Evolutionary conservation across 306 rosid species (phyloP), one percentile per base, ranked within the genome.

Genomic region (Acacia crassicarpa): DNA sequence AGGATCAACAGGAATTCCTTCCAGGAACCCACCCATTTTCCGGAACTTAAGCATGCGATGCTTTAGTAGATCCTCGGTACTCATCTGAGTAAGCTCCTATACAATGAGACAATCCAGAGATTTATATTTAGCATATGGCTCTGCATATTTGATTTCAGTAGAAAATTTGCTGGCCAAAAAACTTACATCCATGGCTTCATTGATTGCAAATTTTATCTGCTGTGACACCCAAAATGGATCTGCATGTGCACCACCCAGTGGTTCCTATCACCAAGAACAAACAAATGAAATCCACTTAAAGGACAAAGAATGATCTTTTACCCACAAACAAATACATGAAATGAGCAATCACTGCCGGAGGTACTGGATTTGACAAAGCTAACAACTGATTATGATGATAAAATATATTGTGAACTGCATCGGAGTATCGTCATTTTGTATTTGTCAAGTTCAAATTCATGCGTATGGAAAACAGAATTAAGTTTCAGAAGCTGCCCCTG

Each of bases 161-260:
- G 56, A 83, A 75, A 77, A 72, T 71, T 68, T 56, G 43, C 49
- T 23, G 46, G 17, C 41, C 11, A 48, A 38, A 63, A 81, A 80
- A 92, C 97, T 89, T 88, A 95, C 99, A 77, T 88, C 93, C 94
- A 95, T 95, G 84, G 91, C 46, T 78, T 89, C 86, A 76, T 89
- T 89, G 86, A 95, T 89, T 44, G 96, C 93, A 71, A 11, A 48
- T 81, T 92, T 95, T 46, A 95, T 93, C 87, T 92, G 97, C 77
- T 92, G 89, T 35, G 99, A 95, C 82, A 92, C 88, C 98, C 97
- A 93, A 3, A 81, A 9, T 41, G 99, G 88, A 88, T 93, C 93
- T 12, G 93, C 90, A 88, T 95, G 99, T 58, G 98, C 99, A 15
- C 99, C 99, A 71, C 98, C 98, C 9, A 92, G 86, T 6, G 99